Evolutionary conservation across 495 filamentous ascomycete species (phyloP).

Genomic region (Hypoxylon lienhwacheense): DNA sequence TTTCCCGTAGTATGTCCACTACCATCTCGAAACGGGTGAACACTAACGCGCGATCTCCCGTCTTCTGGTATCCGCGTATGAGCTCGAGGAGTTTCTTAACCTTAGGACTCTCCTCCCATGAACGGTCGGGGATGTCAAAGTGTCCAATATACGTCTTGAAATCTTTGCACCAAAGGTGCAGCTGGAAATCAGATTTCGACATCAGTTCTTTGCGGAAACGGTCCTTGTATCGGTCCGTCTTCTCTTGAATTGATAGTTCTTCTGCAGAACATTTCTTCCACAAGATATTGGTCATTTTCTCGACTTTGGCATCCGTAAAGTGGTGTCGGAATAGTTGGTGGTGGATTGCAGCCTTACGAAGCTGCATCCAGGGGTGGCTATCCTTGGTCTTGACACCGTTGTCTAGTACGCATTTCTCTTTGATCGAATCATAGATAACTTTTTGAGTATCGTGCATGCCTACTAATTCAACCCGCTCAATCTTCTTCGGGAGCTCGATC

Average conservation of each 20-base stretch:
- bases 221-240: conserved; percentile 65
- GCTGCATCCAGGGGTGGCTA: conserved; percentile 83
- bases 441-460: conserved; percentile 69
- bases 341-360: conserved; percentile 91
- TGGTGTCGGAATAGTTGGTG: conserved; percentile 80
- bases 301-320: conserved; percentile 71
- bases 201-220: conserved; percentile 70
- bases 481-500: conserved; percentile 86
- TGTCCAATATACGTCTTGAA: conserved; percentile 68
- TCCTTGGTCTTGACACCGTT: conserved; percentile 41
- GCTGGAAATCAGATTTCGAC: conserved; percentile 68
- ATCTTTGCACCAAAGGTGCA: conserved; percentile 75
- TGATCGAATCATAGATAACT: conserved; percentile 65
- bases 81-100: conserved; percentile 75
- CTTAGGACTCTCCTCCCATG: conserved; percentile 95
- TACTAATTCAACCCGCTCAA: conserved; percentile 73
- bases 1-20: conserved; percentile 83
- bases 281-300: conserved; percentile 75
- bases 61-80: conserved; percentile 68
- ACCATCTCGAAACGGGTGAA: conserved; percentile 94
- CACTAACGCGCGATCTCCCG: conserved; percentile 83
- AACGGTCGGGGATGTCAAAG: conserved; percentile 69
- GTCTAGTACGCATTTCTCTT: conserved; percentile 38
- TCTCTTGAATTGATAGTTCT: conserved; percentile 50
- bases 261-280: conserved; percentile 55